Evolutionary conservation across 495 filamentous ascomycete species (phyloP), one percentile per base, ranked within the genome.

Genomic region (Bacidia gigantensis): DNA sequence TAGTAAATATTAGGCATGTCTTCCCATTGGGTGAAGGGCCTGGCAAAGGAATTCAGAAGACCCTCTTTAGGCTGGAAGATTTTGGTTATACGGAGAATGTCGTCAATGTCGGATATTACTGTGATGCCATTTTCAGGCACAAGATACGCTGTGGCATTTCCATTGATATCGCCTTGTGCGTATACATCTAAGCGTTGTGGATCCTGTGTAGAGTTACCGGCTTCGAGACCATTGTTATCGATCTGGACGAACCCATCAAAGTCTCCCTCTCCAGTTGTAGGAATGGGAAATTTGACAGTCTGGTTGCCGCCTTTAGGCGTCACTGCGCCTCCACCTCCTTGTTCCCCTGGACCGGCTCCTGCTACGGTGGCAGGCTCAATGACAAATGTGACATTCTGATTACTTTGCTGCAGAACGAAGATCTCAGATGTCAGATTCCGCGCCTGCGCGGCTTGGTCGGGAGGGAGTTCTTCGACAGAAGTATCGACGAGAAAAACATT

Each of bases 51-150:
- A 64, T 89, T 89, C 14, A 87, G 68, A 0, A 89, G 67, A 17
- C 85, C 84, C 61, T 87, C 68, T 52, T 75, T 69, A 0, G 84
- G 85, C 38, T 81, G 61, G 64, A 86, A 89, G 66, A 89, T 89
- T 65, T 86, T 84, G 45, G 85, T 89, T n/a, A 87, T 66, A 24
- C 85, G 81, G 0, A 89, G 76, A 56, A 87, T 85, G 63, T 89
- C 85, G 52, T 88, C 84, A 55, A 88, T 84, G 58, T 89, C 83
- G 25, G 78, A 82, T 51, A 87, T 69, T 45, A 87, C 71, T 10
- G 83, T 86, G 17, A 86, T 58, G 23, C 83, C 85, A 5, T 67
- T 67, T 0, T 76, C 63, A 1, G 84, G 83, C 1, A 88, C 80
- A 1, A 89, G 77, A 63, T 86, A 89, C 1, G 82, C 79, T 2